These are phyloP conservation scores for Populus tomentosa DNA, from an alignment of 441 rosid genomes.

Conservation along the genomic window DNA sequence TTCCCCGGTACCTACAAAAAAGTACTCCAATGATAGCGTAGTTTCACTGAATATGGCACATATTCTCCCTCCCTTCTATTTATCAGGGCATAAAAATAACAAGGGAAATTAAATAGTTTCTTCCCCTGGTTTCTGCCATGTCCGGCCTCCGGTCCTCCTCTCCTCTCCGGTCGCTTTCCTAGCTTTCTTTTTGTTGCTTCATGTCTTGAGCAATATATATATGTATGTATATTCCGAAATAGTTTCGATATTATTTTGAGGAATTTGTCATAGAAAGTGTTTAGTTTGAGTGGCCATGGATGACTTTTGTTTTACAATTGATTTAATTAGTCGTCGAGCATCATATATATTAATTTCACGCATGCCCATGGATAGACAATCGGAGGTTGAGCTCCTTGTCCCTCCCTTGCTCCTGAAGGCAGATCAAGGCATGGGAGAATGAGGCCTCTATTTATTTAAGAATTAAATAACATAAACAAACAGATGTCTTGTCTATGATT, in stretches of 20 bases:
- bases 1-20: background rate
- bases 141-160: background rate
- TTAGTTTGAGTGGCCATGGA: too few species aligned
- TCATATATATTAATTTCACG: background rate
- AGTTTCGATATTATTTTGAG: background rate
- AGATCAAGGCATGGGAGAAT: background rate
- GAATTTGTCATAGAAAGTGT: background rate
- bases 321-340: background rate
- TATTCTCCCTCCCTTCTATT: background rate
- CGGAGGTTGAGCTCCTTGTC: background rate
- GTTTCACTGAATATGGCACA: background rate
- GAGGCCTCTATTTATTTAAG: background rate
- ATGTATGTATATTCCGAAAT: too few species aligned
- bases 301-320: too few species aligned
- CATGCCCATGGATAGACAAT: background rate
- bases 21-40: background rate
- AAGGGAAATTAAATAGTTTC: background rate
- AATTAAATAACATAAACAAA: too few species aligned
- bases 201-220: too few species aligned
- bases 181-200: background rate
- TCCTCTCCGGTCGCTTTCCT: background rate
- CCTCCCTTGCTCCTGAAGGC: background rate
- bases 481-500: background rate
- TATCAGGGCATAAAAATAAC: background rate
- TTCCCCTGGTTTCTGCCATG: background rate